Percentiles rank a stretch among this genome's conserved stretches.
Conservation (phyloP, 108 stramenopile genomes). For the Skeletonema tropicum region DNA sequence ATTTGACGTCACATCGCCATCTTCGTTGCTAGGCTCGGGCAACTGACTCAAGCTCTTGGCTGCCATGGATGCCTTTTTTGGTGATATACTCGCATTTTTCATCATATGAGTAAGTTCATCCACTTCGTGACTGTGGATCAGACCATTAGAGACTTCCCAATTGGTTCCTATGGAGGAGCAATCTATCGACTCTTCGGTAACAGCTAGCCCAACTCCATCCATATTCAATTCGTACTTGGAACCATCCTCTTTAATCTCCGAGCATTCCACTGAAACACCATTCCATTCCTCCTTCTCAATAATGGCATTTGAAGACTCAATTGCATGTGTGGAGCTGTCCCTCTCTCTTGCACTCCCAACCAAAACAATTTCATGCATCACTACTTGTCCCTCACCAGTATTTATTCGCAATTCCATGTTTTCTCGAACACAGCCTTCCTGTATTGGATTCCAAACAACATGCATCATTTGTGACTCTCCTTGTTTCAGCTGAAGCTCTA, state of each 20-base stretch:
- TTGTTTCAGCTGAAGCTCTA: neutral
- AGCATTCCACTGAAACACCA: neutral
- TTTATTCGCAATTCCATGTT: neutral
- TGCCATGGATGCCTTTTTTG: constrained; percentile 3
- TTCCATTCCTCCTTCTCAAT: neutral
- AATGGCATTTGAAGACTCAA: neutral
- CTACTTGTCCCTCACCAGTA: neutral
- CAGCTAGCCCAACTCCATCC: neutral
- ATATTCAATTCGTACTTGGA: neutral
- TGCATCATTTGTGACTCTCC: constrained; percentile 7
- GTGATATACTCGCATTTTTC: neutral
- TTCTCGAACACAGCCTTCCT: constrained; percentile 14
- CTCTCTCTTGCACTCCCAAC: neutral
- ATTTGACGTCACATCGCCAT: neutral
- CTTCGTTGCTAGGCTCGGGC: neutral
- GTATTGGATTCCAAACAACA: constrained; percentile 3
- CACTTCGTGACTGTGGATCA: neutral
- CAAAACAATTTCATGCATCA: constrained; percentile 5
- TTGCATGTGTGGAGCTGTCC: neutral
- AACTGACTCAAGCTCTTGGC: neutral
- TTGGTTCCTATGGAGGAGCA: neutral
- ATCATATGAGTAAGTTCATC: neutral
- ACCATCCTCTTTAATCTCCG: neutral
- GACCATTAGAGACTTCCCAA: neutral
- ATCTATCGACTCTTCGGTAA: neutral